A percentile compares a stretch with the other conserved stretches of the same genome.
phyloP scores from a whole-genome alignment of 2,329 filamentous ascomycete genomes.

The Trichoderma atrobrunneum region DNA sequence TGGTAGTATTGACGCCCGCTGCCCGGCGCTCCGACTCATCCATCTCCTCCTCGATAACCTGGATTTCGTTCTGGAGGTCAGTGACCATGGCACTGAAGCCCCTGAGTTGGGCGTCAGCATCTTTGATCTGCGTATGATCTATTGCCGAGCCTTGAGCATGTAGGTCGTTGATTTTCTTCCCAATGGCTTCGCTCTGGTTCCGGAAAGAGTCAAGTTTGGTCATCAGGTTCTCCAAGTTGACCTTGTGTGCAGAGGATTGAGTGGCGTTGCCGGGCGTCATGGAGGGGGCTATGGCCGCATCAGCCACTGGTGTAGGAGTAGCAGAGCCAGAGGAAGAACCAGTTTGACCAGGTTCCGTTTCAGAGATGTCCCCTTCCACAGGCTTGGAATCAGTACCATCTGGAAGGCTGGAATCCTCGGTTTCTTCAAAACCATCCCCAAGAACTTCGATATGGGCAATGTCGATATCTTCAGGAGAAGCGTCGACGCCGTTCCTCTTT shows the following conservation, averaged over 20 bases:
- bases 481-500: conserved; percentile 23
- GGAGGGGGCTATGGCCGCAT: background rate
- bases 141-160: conserved; percentile 26
- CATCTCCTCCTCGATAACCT: conserved; percentile 38
- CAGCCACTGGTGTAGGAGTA: background rate
- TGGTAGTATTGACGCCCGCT: background rate
- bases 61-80: conserved; percentile 35
- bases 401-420: conserved; percentile 16
- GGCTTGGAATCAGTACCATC: background rate
- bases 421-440: conserved; percentile 24
- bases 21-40: conserved; percentile 5
- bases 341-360: background rate
- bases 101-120: conserved; percentile 27
- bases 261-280: conserved; percentile 12
- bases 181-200: conserved; percentile 29
- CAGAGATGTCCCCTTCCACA: background rate
- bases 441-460: conserved; percentile 39
- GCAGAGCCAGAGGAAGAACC: background rate
- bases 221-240: conserved; percentile 35
- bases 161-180: conserved; percentile 32
- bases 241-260: conserved; percentile 31
- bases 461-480: conserved; percentile 49
- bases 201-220: conserved; percentile 35
- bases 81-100: conserved; percentile 33
- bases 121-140: conserved; percentile 26